Base-by-base conservation (phyloP, 352 stramenopile genomes). In the Phytophthora cryptogea region DNA sequence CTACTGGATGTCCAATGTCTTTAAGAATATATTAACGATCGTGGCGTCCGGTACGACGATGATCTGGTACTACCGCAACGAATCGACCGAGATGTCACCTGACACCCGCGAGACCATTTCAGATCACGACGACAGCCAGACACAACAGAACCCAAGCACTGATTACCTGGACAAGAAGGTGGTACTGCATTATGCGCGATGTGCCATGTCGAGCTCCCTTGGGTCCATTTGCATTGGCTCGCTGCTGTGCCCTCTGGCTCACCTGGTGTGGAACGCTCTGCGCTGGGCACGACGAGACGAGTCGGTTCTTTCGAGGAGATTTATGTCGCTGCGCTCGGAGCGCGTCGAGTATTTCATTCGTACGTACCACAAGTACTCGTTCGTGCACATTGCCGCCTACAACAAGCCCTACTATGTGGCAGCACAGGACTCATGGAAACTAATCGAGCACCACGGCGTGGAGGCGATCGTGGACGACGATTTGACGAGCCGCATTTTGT, bases 1-100 rank as follows among this genome's bases (percentile, higher is more conserved):
- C 47, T 95, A 95, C 70, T 95, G 86, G 86, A 94, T 77, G 45
- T 91, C 86, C 28, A 92, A 95, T 53, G 66, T 95, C 13, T 83
- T 95, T 54, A 93, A 93, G 68, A 90, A 90, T 42, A 72, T 95
- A 20, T 60, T 94, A 33, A 92, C 84, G 0, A 76, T 93, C 33
- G 75, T 95, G 17, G 80, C 83, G 8, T 91, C 86, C 0, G 86
- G 86, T 23, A 78, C 84, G 43, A 91, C 84, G 6, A 89, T 93
- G 63, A 85, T 92, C 39, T 95, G 86, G 84, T 95, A 94, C 65
- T 91, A 91, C 71, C 80, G 80, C 48, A 78, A 90, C 48, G 76
- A 90, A 49, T 88, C 79, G 27, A 83, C 70, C 0, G 80, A 86
- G 20, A 44, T 88, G 8, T 88, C 80, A 32, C 74, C 75, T 0